Percentiles rank a stretch among this genome's conserved stretches.
phyloP scores from a whole-genome alignment of 306 rosid genomes.

The Prunus persica region Prunus_persica_NCBIv2 NC_034011.1:6243501-6244000 shows the following conservation, averaged over 20 bases:
- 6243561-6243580: not conserved
- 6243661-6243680: not conserved
- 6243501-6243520: not conserved
- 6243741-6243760: not conserved
- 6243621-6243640: not conserved
- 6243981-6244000: no score
- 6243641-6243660: not conserved
- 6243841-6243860: no score
- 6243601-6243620: constrained; percentile 1
- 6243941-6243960: no score
- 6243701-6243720: no score
- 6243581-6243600: not conserved
- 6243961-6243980: no score
- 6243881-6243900: accelerated
- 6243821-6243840: no score
- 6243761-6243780: no score
- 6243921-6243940: no score
- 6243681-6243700: not conserved
- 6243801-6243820: no score
- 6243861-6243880: no score
- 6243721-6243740: not conserved
- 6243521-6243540: not conserved
- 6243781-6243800: no score
- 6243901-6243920: no score
- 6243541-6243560: not conserved